Evolutionary conservation across 2,329 filamentous ascomycete genomes (phyloP), one percentile per base, ranked within the genome.

Genomic region (Aphanocladium album): DNA sequence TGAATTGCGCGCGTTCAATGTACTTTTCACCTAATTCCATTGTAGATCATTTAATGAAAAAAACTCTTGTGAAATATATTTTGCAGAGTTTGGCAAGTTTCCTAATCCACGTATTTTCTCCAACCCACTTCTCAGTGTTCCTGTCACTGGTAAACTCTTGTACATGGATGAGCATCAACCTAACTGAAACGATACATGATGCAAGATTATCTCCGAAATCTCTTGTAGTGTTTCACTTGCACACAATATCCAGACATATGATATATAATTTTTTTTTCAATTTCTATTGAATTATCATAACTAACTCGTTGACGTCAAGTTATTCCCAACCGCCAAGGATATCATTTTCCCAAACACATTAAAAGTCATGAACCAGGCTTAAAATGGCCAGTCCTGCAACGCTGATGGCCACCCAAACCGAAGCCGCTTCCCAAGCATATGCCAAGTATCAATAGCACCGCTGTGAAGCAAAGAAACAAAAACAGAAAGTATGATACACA

Each of bases 401-500:
- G 47, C 47, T 59, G 49, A 50, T 33, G 3, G 39, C 12, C 47
- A 39, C 47, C 25, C 37, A 41, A 30, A 41, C 17, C 45, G 8
- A 35, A 30, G 5, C 35, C 23, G 12, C 35, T 45, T 46, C 57
- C 57, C 37, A 59, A 25, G 47, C 57, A 59, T 35, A 27, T 41
- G 37, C 47, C 19, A 45, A 46, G 45, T 30, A 23, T 19, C 23
- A 30, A 25, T 39, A 39, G 30, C 46, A 21, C 46, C 56, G 56
- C 56, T 51, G 30, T n/a, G 41, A 58, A 43, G 41, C 23, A 27
- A 19, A 23, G 12, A 46, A 21, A 35, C 17, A 57, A 58, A 6
- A 47, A 23, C 12, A 43, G 2, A 41, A 41, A 39, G 14, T 60
- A 41, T 54, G 17, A 49, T 54, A 60, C 41, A 60, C 57, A 53